Percentiles rank a stretch among this genome's conserved stretches.
Evolutionary conservation across 495 filamentous ascomycete species (phyloP).

Genomic region (Podospora didyma): DNA sequence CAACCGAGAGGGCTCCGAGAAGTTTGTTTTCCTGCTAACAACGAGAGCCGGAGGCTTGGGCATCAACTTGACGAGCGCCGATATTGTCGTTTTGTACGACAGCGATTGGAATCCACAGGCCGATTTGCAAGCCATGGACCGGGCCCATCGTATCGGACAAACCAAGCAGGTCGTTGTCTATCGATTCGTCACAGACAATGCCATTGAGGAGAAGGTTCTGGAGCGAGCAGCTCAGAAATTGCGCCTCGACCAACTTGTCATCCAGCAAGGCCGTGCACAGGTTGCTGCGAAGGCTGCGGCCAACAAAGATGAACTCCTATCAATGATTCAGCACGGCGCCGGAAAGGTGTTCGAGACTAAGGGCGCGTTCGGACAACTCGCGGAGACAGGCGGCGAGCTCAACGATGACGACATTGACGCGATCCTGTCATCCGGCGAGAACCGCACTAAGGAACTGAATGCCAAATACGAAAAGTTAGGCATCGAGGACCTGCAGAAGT

Average conservation of each 20-base stretch:
- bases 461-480: conserved; percentile 96
- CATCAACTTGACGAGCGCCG: conserved; percentile 93
- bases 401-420: conserved; percentile 85
- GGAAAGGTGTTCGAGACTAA: conserved; percentile 79
- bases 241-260: conserved; percentile 96
- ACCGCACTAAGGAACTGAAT: conserved; percentile 82
- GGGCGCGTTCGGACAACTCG: conserved; percentile 53
- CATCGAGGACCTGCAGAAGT: conserved; percentile 96
- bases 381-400: conserved; percentile 57
- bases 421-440: conserved; percentile 82
- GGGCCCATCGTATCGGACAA: conserved; percentile 96
- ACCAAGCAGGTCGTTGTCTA: conserved; percentile 97
- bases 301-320: conserved; percentile 92
- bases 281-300: conserved; percentile 80
- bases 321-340: conserved; percentile 99
- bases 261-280: conserved; percentile 96
- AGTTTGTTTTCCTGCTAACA: conserved; percentile 96
- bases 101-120: conserved; percentile 99
- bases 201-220: conserved; percentile 97
- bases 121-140: conserved; percentile 97
- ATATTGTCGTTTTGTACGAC: conserved; percentile 97
- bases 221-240: conserved; percentile 97
- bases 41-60: conserved; percentile 96
- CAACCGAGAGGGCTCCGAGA: conserved; percentile 91
- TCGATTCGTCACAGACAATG: conserved; percentile 94